These are phyloP conservation scores for Celoporthe dispersa DNA, from an alignment of 2,329 filamentous ascomycete species.

Conservation along the genomic window DNA sequence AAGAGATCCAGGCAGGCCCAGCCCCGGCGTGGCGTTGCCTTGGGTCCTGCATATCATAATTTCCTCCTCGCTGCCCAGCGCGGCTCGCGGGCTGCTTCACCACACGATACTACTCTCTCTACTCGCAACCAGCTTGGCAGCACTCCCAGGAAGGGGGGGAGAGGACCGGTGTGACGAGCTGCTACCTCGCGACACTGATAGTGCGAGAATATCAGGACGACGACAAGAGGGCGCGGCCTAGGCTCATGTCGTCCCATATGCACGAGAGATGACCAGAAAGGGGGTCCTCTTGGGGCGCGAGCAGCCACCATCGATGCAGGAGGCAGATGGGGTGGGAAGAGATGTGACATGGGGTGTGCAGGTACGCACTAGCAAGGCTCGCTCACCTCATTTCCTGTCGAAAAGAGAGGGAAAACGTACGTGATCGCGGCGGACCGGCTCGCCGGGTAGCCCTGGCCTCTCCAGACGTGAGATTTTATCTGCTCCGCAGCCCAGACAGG, in stretches of 20 bases:
- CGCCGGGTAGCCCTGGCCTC: background rate
- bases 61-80: background rate
- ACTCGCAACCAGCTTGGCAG: background rate
- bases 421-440: background rate
- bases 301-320: too few species aligned
- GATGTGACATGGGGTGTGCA: too few species aligned
- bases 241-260: too few species aligned
- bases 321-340: too few species aligned
- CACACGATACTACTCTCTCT: background rate
- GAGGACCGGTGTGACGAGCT: background rate
- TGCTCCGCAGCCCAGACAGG: background rate
- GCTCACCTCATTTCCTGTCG: background rate
- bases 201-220: too few species aligned
- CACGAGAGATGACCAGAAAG: too few species aligned
- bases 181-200: too few species aligned
- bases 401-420: background rate
- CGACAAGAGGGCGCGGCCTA: too few species aligned
- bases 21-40: background rate
- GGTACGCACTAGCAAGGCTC: too few species aligned
- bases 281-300: too few species aligned
- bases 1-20: background rate
- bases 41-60: background rate
- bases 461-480: background rate
- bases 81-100: background rate
- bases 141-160: background rate